A percentile compares a stretch with the other conserved stretches of the same genome.
Evolutionary conservation across 768 basidiomycete genomes (phyloP).

Genomic region (Tylopilus felleus): DNA sequence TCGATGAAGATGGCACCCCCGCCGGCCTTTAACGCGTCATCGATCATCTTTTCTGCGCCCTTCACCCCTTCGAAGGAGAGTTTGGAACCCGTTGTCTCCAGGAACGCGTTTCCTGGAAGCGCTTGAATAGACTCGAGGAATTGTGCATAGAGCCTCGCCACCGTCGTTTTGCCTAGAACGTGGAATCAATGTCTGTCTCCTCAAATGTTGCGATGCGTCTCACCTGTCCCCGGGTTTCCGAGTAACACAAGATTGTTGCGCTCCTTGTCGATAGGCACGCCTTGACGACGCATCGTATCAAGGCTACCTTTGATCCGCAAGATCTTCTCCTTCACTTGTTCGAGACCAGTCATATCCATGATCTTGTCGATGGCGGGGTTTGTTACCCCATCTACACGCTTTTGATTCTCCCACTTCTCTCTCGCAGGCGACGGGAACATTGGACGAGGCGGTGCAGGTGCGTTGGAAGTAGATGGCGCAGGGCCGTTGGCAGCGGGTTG

Average conservation of each 20-base stretch:
- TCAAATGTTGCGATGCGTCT: slow-evolving; percentile 2
- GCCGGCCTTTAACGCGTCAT: slow-evolving; percentile 47
- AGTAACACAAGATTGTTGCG: slow-evolving; percentile 60
- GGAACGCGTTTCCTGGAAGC: slow-evolving; percentile 51
- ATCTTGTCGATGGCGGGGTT: slow-evolving; percentile 58
- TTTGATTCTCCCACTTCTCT: slow-evolving; percentile 56
- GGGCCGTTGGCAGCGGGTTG: slow-evolving; percentile 1
- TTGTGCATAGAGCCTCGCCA: slow-evolving; percentile 63
- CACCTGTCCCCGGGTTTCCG: slow-evolving; percentile 76
- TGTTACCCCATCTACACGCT: slow-evolving; percentile 47
- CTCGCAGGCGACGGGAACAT: slow-evolving; percentile 36
- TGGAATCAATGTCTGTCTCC: not conserved
- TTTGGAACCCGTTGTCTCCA: slow-evolving; percentile 62
- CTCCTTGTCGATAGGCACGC: slow-evolving; percentile 48
- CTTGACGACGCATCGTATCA: slow-evolving; percentile 53
- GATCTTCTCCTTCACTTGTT: slow-evolving; percentile 58
- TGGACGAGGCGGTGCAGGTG: slow-evolving; percentile 5
- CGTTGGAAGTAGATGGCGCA: slow-evolving; percentile 3
- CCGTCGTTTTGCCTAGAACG: slow-evolving; percentile 60
- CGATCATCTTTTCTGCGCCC: slow-evolving; percentile 51
- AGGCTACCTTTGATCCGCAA: slow-evolving; percentile 59
- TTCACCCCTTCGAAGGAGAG: slow-evolving; percentile 57
- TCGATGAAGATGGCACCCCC: slow-evolving; percentile 71
- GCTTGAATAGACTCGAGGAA: slow-evolving; percentile 56
- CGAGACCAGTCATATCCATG: slow-evolving; percentile 70